These are phyloP conservation scores for Trametes maxima DNA, from an alignment of 768 basidiomycete genomes.

Conservation along the genomic window DNA sequence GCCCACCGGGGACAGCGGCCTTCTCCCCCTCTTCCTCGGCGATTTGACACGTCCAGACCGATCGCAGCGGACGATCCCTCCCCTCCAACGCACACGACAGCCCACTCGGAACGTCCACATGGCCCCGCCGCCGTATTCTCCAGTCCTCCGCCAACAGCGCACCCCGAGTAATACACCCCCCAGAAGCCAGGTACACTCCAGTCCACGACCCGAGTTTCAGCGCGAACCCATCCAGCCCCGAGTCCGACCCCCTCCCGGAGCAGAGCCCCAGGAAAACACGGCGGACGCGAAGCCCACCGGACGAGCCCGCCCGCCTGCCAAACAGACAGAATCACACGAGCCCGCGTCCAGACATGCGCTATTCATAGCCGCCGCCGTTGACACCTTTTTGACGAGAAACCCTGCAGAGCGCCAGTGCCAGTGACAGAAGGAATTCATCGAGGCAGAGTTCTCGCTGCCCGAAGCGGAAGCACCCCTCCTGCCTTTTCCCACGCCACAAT, in stretches of 20 bases:
- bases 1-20: conserved; percentile 5
- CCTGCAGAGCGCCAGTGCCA: not conserved
- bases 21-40: conserved; percentile 2
- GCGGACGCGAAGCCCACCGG: not conserved
- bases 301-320: not conserved
- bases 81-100: not conserved
- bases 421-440: conserved; percentile 21
- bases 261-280: not conserved
- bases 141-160: not conserved
- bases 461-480: conserved; percentile 4
- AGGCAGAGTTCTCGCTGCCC: not conserved
- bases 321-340: not conserved
- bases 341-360: not conserved
- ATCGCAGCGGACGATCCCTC: conserved; percentile 16
- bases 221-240: not conserved
- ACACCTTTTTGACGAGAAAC: conserved; percentile 3
- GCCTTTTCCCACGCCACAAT: conserved; percentile 19
- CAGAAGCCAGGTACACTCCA: not conserved
- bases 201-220: conserved; percentile 3
- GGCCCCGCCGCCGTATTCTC: not conserved
- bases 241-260: not conserved
- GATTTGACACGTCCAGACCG: conserved; percentile 9
- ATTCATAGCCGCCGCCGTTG: conserved; percentile 8
- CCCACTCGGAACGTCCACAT: not conserved
- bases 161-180: not conserved